A percentile compares a stretch with the other conserved stretches of the same genome.
These are phyloP conservation scores for Talaromyces stipitatus DNA, from an alignment of 495 filamentous ascomycete species.

Conservation along the genomic window DNA sequence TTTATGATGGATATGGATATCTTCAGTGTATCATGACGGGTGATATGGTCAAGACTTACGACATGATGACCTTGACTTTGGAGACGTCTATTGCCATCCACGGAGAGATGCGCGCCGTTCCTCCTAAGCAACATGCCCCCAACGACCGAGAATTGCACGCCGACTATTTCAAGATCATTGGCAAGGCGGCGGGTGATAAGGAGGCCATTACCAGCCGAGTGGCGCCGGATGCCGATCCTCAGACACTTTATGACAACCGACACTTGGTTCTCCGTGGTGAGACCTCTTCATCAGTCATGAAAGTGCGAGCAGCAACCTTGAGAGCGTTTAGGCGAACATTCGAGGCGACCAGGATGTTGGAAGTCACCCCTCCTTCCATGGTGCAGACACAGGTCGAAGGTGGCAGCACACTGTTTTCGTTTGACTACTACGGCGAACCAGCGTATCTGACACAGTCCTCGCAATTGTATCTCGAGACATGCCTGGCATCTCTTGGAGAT, in stretches of 20 bases:
- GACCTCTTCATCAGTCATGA: conserved; percentile 78
- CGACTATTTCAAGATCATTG: conserved; percentile 85
- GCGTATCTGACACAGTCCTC: conserved; percentile 96
- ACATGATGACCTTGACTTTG: conserved; percentile 78
- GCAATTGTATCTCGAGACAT: conserved; percentile 96
- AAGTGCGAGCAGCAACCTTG: conserved; percentile 79
- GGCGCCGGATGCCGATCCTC: conserved; percentile 67
- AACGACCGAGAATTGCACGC: conserved; percentile 88
- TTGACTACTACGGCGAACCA: conserved; percentile 90
- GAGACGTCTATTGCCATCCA: conserved; percentile 83
- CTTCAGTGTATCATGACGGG: conserved; percentile 85
- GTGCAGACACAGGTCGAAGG: conserved; percentile 99
- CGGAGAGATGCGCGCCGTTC: conserved; percentile 84
- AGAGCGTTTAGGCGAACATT: conserved; percentile 78
- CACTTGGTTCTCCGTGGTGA: conserved; percentile 92
- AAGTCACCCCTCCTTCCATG: conserved; percentile 90
- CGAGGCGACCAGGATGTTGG: conserved; percentile 65
- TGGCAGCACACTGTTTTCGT: conserved; percentile 86
- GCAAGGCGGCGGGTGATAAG: conserved; percentile 77
- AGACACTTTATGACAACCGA: conserved; percentile 78
- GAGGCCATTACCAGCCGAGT: conserved; percentile 93
- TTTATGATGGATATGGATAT: conserved; percentile 83
- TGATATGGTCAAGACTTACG: conserved; percentile 82
- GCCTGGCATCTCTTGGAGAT: conserved; percentile 80
- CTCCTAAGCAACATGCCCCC: conserved; percentile 69